Conservation (phyloP, 345 rosid genomes). For the Citrus reticulata region DNA sequence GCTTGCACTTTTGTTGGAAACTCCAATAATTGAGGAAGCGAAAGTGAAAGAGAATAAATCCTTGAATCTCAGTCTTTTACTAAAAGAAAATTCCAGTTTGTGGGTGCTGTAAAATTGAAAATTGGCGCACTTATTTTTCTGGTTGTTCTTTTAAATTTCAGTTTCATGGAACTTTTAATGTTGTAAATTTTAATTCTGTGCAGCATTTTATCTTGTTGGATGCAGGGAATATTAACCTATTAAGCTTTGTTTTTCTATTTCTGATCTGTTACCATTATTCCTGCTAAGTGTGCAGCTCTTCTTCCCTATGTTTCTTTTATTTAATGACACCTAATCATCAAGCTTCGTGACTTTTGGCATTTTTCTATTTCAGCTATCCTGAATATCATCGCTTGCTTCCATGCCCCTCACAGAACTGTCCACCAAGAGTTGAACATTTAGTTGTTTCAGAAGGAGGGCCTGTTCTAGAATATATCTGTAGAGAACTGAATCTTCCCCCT, state of each 20-base stretch:
- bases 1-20: neutral
- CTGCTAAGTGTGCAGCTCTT: neutral
- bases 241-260: neutral
- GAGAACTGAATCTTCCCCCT: slow-evolving; percentile 74
- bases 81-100: neutral
- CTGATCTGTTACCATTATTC: neutral
- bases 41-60: too few relatives aligned
- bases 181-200: neutral
- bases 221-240: neutral
- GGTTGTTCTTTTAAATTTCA: neutral
- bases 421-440: slow-evolving; percentile 83
- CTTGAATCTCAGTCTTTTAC: neutral
- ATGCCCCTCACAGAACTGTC: slow-evolving; percentile 51
- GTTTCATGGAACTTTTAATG: neutral
- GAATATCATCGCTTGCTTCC: slow-evolving; percentile 75
- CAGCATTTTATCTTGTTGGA: neutral
- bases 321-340: neutral
- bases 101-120: neutral
- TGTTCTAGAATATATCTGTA: slow-evolving; percentile 54
- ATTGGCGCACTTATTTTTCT: neutral
- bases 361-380: slow-evolving; percentile 39
- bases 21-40: neutral
- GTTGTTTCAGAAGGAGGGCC: slow-evolving; percentile 68
- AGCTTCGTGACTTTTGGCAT: neutral
- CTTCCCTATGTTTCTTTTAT: neutral